These are phyloP conservation scores for Starmera stellimalicola DNA, from an alignment of 1,139 yeast species.

Conservation along the genomic window DNA sequence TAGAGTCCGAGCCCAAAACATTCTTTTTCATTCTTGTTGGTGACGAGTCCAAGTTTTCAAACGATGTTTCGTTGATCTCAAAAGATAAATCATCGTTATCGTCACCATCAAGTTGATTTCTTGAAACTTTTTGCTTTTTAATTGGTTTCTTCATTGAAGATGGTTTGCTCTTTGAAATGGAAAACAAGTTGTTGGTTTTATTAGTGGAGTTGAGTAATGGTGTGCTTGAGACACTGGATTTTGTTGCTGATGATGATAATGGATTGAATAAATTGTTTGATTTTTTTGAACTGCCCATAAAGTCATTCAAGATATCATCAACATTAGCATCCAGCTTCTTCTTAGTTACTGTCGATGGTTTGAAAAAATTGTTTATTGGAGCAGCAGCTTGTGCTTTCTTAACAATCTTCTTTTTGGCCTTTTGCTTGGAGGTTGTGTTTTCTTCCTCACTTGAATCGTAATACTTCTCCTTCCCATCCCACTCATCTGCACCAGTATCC, in stretches of 20 bases:
- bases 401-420: slow-evolving; percentile 30
- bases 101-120: no score
- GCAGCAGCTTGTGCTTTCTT: slow-evolving; percentile 27
- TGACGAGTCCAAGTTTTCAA: slow-evolving; percentile 17
- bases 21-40: slow-evolving; percentile 13
- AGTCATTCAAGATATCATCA: slow-evolving; percentile 40
- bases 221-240: slow-evolving; percentile 5
- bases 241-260: neutral
- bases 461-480: slow-evolving; percentile 31
- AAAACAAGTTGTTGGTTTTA: slow-evolving; percentile 7
- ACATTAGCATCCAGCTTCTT: slow-evolving; percentile 28
- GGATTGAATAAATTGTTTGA: slow-evolving; percentile 5
- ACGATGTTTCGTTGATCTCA: slow-evolving; percentile 13
- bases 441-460: slow-evolving; percentile 24
- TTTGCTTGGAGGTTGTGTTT: slow-evolving; percentile 12
- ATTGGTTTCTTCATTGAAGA: slow-evolving; percentile 7
- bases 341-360: slow-evolving; percentile 25
- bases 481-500: slow-evolving; percentile 85
- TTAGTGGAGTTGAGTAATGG: slow-evolving; percentile 13
- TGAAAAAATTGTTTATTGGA: slow-evolving; percentile 46
- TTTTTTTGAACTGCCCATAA: slow-evolving; percentile 19
- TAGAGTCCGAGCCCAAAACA: slow-evolving; percentile 3
- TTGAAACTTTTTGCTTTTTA: slow-evolving; percentile 4
- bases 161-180: slow-evolving; percentile 9
- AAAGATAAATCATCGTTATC: slow-evolving; percentile 15